Evolutionary conservation across 139 green algal genomes (phyloP).

Genomic region (Chlamydomonas schloesseri): DNA sequence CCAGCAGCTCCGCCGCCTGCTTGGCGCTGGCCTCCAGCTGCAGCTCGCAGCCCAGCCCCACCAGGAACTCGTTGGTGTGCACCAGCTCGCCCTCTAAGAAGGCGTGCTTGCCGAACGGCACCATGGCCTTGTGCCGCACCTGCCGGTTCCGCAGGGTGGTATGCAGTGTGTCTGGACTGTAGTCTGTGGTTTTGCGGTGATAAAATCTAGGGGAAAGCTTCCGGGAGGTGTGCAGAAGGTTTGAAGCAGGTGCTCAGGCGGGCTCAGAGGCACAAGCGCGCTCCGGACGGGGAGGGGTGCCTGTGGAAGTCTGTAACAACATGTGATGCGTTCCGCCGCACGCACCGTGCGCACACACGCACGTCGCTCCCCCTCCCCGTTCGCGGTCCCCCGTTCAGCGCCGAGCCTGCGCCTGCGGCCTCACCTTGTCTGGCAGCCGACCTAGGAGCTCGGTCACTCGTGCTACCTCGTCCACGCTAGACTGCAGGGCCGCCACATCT

Average conservation of each 20-base stretch:
- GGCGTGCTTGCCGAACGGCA: slow-evolving; percentile 63
- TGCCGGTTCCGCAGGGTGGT: neutral
- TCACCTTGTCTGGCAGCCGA: slow-evolving; percentile 32
- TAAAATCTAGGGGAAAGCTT: no score
- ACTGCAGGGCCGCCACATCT: neutral
- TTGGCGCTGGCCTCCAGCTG: slow-evolving; percentile 47
- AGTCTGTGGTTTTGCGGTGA: no score
- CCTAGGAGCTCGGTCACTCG: slow-evolving; percentile 13
- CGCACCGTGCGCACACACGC: neutral
- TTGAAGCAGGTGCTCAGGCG: no score
- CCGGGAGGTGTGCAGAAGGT: no score
- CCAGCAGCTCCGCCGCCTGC: slow-evolving; percentile 49
- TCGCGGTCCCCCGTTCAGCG: no score
- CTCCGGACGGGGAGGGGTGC: no score
- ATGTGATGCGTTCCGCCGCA: no score
- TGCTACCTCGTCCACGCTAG: neutral
- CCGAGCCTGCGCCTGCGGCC: neutral
- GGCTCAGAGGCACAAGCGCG: no score
- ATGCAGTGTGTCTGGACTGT: slow-evolving; percentile 6
- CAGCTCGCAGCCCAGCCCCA: slow-evolving; percentile 55
- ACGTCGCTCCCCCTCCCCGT: no score
- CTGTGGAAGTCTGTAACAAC: no score
- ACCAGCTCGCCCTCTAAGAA: slow-evolving; percentile 63
- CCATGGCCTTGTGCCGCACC: slow-evolving; percentile 43
- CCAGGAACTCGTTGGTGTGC: slow-evolving; percentile 66